phyloP scores from a whole-genome alignment of 2,329 filamentous ascomycete species.

The Trichoderma koningii region DNA sequence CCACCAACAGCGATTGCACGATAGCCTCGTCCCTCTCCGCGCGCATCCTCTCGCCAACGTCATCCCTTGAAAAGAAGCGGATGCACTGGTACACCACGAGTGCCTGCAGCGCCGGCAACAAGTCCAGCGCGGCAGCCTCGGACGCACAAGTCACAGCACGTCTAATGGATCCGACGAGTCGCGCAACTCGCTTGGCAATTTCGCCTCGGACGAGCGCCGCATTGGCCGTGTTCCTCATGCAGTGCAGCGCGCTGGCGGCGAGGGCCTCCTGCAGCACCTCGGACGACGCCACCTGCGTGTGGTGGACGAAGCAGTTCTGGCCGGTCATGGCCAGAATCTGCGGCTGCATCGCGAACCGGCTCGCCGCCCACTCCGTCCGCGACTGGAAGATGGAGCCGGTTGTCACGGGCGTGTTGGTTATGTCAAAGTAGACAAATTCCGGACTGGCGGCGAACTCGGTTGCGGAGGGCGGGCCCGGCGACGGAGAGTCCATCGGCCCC shows the following conservation, averaged over 20 bases:
- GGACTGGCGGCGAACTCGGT: not conserved
- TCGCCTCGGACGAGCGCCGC: constrained; percentile 18
- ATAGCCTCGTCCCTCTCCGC: constrained; percentile 18
- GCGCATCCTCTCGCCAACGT: constrained; percentile 1
- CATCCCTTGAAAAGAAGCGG: constrained; percentile 16
- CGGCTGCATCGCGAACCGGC: constrained; percentile 14
- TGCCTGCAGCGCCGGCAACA: constrained; percentile 15
- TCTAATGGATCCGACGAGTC: constrained; percentile 11
- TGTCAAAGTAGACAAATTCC: constrained; percentile 22
- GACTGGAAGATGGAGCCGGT: constrained; percentile 10
- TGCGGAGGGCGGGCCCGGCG: not conserved
- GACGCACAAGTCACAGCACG: constrained; percentile 1
- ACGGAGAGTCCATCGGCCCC: not conserved
- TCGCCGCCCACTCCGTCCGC: constrained; percentile 5
- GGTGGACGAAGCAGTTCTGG: constrained; percentile 22
- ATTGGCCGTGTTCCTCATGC: constrained; percentile 23
- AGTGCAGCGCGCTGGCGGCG: constrained; percentile 21
- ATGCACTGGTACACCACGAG: constrained; percentile 23
- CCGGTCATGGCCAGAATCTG: constrained; percentile 21
- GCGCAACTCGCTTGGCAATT: constrained; percentile 15
- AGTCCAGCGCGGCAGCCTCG: not conserved
- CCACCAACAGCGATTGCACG: not conserved
- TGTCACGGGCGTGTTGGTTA: not conserved
- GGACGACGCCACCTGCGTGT: constrained; percentile 15
- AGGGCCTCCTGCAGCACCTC: constrained; percentile 24